Base-by-base conservation (phyloP, 108 stramenopile species). In the Skeletonema costatum region DNA sequence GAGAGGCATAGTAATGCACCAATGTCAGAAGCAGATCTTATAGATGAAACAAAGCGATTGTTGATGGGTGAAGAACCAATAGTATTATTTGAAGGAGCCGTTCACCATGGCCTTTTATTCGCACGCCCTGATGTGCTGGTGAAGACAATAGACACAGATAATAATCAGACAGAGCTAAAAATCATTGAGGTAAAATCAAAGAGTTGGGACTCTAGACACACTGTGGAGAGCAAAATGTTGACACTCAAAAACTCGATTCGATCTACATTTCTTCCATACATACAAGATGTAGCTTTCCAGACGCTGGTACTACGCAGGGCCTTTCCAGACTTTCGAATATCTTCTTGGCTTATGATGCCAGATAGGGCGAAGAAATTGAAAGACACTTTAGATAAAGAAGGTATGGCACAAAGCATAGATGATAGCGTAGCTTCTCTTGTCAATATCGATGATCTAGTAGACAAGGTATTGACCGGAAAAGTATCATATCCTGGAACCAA, bases 271-370 rank as follows among this genome's bases (percentile, higher is more conserved):
- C 60, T 87, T 44, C 83, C 83, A 46, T 78, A 82, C 64, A 71
- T 87, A 30, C 84, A 74, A 70, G 86, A 87, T 71, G 60, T 87
- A 38, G 86, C 86, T 14, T 87, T 87, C 61, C 86, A 87, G 61
- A 77, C 80, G 38, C 44, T 74, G 50, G 83, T 87, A 17, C 38
- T 74, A 11, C 67, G 71, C 7, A 71, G 60, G 12, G 76, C 76
- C 6, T 87, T 74, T 74, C 80, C 83, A 31, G 73, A 83, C 32
- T 76, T 66, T 41, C 32, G 53, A 2, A 66, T 87, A 12, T 70
- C 68, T 59, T 76, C 86, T 17, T 87, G 76, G 76, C 58, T 87
- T 31, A 80, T 85, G 80, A 73, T 87, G 80, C 86, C 86, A 13
- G 84, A 87, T 59, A 61, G 76, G 41, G 71, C 71, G 14, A 84